phyloP scores from a whole-genome alignment of 371 early-diverging fungal species.

The Mortierella sp. region DNA sequence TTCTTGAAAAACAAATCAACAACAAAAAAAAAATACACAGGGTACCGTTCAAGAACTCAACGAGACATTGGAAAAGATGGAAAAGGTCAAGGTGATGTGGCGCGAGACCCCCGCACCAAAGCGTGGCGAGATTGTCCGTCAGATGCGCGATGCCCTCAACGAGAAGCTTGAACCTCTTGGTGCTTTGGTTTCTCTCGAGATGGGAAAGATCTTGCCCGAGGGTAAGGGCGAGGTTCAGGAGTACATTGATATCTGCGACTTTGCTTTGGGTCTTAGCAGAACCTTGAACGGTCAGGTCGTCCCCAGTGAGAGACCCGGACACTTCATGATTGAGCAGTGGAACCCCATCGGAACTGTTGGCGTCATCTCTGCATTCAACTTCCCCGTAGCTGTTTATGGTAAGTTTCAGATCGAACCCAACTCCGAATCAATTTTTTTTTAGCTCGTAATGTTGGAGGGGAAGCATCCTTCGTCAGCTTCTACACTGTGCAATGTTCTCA shows the following conservation, averaged over 20 bases:
- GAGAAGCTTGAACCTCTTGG: conserved; percentile 86
- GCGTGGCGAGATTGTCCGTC: conserved; percentile 93
- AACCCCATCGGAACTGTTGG: conserved; percentile 96
- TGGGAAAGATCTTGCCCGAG: conserved; percentile 96
- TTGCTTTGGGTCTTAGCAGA: conserved; percentile 92
- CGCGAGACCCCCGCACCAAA: conserved; percentile 90
- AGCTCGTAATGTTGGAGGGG: not conserved
- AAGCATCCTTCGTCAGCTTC: too few relatives aligned
- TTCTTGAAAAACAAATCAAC: conserved; percentile 7
- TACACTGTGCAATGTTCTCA: not conserved
- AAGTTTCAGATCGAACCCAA: conserved; percentile 3
- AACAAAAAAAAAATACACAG: conserved; percentile 28
- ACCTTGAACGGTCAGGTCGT: conserved; percentile 89
- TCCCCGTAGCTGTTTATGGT: conserved; percentile 77
- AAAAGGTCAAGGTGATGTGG: conserved; percentile 78
- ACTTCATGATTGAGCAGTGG: conserved; percentile 97
- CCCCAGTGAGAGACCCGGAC: conserved; percentile 95
- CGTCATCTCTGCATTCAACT: conserved; percentile 96
- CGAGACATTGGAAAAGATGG: conserved; percentile 70
- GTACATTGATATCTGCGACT: conserved; percentile 96
- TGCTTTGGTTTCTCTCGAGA: conserved; percentile 89
- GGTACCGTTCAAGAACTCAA: conserved; percentile 66
- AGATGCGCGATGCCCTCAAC: conserved; percentile 90
- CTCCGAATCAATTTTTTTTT: not conserved
- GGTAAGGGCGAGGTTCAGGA: conserved; percentile 98